Evolutionary conservation across 345 rosid genomes (phyloP).

Genomic region (Eucalyptus curtisii): DNA sequence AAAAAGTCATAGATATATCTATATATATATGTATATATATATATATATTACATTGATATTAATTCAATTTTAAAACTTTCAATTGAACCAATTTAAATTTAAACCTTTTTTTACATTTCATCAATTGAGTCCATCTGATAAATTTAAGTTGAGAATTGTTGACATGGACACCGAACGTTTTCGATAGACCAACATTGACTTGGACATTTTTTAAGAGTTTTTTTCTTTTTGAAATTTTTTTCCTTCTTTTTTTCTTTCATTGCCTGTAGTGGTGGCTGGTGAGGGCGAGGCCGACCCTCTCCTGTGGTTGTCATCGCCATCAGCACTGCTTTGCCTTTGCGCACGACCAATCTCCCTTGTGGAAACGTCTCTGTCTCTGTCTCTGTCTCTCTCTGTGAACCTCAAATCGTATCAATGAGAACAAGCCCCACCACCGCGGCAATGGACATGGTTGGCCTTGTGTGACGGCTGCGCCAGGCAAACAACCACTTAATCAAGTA

Average conservation of each 20-base stretch:
- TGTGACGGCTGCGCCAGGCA: neutral
- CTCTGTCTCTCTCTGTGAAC: neutral
- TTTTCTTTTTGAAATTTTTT: too few relatives aligned
- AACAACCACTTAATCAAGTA: neutral
- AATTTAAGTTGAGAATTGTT: too few relatives aligned
- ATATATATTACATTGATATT: too few relatives aligned
- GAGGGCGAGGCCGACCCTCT: neutral
- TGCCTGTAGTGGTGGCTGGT: neutral
- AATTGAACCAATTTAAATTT: neutral
- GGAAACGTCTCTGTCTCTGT: neutral
- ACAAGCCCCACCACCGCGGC: neutral
- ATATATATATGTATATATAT: too few relatives aligned
- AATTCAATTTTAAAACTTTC: too few relatives aligned
- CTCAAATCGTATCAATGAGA: neutral
- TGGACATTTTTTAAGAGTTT: neutral
- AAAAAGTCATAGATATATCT: too few relatives aligned
- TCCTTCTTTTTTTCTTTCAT: too few relatives aligned
- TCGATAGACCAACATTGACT: accelerated
- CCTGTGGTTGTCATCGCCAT: neutral
- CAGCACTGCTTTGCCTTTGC: neutral
- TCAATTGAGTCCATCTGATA: too few relatives aligned
- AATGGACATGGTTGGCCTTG: neutral
- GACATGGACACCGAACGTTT: accelerated
- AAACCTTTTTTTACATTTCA: too few relatives aligned
- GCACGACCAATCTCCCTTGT: neutral